Evolutionary conservation across 441 rosid species (phyloP).

Genomic region (Isatis lusitanica): DNA sequence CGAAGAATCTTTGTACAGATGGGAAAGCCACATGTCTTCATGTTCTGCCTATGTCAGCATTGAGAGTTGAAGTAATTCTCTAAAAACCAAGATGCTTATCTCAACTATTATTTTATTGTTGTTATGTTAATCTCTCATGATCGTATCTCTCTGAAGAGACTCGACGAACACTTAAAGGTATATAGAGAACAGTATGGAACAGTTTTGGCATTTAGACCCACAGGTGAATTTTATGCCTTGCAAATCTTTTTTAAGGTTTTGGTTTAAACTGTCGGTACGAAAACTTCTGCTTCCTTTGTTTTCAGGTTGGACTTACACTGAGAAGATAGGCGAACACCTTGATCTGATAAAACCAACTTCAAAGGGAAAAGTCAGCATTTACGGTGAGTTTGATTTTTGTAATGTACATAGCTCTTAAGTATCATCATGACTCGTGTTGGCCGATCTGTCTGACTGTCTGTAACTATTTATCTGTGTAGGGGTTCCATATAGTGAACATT

Average conservation of each 20-base stretch:
- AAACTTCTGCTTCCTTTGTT: background rate
- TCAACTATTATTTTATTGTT: background rate
- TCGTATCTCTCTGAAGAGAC: slow-evolving; percentile 41
- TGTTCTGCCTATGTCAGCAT: slow-evolving; percentile 72
- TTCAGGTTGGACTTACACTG: slow-evolving; percentile 81
- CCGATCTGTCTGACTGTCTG: background rate
- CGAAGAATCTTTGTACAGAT: slow-evolving; percentile 53
- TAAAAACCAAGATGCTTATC: slow-evolving; percentile 15
- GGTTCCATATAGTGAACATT: slow-evolving; percentile 87
- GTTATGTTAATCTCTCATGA: background rate
- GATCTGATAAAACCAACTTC: slow-evolving; percentile 63
- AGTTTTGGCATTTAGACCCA: slow-evolving; percentile 80
- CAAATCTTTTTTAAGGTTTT: background rate
- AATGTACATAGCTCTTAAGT: slow-evolving; percentile 11
- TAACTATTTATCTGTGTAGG: slow-evolving; percentile 40
- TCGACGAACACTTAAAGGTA: slow-evolving; percentile 53
- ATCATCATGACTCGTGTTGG: background rate
- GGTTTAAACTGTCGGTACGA: background rate
- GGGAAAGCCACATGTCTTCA: slow-evolving; percentile 69
- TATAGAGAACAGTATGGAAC: slow-evolving; percentile 48
- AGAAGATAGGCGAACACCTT: slow-evolving; percentile 59
- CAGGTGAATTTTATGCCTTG: slow-evolving; percentile 43
- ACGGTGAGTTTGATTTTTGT: slow-evolving; percentile 50
- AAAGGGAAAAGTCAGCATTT: slow-evolving; percentile 63
- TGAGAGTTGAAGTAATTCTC: slow-evolving; percentile 58